Evolutionary conservation across 1,284 basidiomycete species (phyloP).

Genomic region (Apiotrichum akiyoshidainum): DNA sequence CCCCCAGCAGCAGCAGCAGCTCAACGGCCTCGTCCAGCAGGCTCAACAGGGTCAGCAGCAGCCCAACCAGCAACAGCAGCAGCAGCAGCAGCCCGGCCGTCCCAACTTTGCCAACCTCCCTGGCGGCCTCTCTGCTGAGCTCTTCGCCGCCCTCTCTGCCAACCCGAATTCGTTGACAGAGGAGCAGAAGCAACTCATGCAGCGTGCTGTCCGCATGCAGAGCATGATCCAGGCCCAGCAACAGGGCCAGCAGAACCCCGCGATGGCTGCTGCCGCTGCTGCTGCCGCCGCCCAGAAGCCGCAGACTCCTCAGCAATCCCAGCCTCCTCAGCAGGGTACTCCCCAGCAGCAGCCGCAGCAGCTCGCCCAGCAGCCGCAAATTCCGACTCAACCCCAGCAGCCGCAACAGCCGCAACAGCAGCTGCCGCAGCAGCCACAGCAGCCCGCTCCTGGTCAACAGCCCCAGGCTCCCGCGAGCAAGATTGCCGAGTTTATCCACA

Average conservation of each 20-base stretch:
- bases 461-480: not conserved
- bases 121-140: constrained; percentile 12
- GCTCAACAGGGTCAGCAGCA: constrained; percentile 3
- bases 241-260: constrained; percentile 7
- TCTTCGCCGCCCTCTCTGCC: constrained; percentile 14
- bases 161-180: constrained; percentile 20
- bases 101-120: constrained; percentile 6
- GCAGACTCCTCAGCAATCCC: not conserved
- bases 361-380: constrained; percentile 4
- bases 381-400: constrained; percentile 2
- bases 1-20: constrained; percentile 15
- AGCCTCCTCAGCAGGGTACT: constrained; percentile 3
- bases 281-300: not conserved
- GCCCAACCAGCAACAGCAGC: constrained; percentile 8
- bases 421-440: constrained; percentile 12
- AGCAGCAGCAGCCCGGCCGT: constrained; percentile 4
- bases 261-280: no score
- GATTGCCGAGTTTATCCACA: constrained; percentile 14
- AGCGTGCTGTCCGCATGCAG: constrained; percentile 12
- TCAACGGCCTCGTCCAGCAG: constrained; percentile 8
- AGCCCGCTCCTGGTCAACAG: not conserved
- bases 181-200: constrained; percentile 14
- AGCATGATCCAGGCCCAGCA: constrained; percentile 13
- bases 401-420: constrained; percentile 7
- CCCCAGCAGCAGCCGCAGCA: constrained; percentile 10